Evolutionary conservation across 805 yeast species (phyloP).

Genomic region (Maudiozyma saulgeensis): DNA sequence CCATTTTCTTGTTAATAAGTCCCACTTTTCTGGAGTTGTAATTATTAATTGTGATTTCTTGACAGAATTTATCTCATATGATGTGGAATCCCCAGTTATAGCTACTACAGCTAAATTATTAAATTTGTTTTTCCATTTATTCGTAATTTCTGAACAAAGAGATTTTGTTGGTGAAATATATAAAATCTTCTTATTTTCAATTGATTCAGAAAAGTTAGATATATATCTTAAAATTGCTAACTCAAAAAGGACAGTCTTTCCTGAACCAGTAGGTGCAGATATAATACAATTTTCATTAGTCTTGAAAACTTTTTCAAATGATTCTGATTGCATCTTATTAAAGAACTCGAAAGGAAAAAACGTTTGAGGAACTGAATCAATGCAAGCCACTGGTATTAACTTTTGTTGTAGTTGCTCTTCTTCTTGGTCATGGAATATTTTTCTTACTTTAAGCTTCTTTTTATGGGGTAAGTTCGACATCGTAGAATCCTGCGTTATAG

Average conservation of each 20-base stretch:
- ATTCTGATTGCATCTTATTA: slow-evolving; percentile 43
- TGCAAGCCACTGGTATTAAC: slow-evolving; percentile 4
- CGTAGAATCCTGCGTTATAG: not conserved
- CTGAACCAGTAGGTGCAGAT: slow-evolving; percentile 52
- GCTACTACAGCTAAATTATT: slow-evolving; percentile 38
- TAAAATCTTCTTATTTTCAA: slow-evolving; percentile 25
- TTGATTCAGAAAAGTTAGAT: slow-evolving; percentile 7
- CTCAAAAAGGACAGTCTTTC: slow-evolving; percentile 48
- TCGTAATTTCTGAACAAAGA: slow-evolving; percentile 40
- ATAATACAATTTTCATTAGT: slow-evolving; percentile 35
- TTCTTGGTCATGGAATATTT: not conserved
- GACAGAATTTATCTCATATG: slow-evolving; percentile 36
- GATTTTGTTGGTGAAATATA: slow-evolving; percentile 57
- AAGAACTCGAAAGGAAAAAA: slow-evolving; percentile 20
- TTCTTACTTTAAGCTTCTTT: not conserved
- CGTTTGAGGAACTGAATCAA: slow-evolving; percentile 33
- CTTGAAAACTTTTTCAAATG: slow-evolving; percentile 32
- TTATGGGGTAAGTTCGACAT: not conserved
- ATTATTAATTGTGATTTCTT: slow-evolving; percentile 43
- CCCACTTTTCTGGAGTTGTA: slow-evolving; percentile 59
- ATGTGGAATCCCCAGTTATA: slow-evolving; percentile 46
- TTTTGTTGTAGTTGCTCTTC: not conserved
- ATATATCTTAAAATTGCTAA: slow-evolving; percentile 37
- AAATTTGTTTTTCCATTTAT: slow-evolving; percentile 39
- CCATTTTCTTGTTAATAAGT: slow-evolving; percentile 45